Conservation (phyloP, 352 stramenopile species). For the Elongisporangium anandrum region DNA sequence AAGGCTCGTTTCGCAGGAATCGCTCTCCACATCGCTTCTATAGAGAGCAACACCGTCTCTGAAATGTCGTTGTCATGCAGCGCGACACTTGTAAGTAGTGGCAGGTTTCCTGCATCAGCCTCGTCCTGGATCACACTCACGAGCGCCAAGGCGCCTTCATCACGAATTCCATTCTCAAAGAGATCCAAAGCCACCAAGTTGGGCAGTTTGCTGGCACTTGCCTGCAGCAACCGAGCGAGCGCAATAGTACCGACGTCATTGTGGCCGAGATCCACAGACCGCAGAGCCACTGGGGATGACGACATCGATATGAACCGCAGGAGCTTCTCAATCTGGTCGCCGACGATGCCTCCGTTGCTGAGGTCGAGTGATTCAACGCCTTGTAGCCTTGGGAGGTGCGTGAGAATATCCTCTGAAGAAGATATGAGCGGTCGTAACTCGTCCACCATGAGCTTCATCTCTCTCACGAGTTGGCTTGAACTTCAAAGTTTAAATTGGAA, state of each 20-base stretch:
- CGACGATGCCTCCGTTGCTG: not conserved
- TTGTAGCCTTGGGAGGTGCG: not conserved
- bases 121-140: not conserved
- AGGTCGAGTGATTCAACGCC: not conserved
- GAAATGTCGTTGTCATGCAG: not conserved
- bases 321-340: not conserved
- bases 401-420: not conserved
- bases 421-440: not conserved
- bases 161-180: not conserved
- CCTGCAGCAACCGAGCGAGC: not conserved
- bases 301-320: not conserved
- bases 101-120: not conserved
- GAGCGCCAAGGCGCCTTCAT: not conserved
- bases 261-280: not conserved
- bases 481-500: too few species aligned
- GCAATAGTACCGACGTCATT: not conserved
- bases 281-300: not conserved
- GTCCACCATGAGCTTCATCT: not conserved
- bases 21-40: not conserved
- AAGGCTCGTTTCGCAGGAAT: not conserved
- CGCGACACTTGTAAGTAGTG: not conserved
- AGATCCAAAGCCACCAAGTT: not conserved
- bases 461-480: too few species aligned
- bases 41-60: not conserved
- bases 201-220: not conserved